Evolutionary conservation across 2,329 filamentous ascomycete species (phyloP).

Genomic region (Beauveria sp.): DNA sequence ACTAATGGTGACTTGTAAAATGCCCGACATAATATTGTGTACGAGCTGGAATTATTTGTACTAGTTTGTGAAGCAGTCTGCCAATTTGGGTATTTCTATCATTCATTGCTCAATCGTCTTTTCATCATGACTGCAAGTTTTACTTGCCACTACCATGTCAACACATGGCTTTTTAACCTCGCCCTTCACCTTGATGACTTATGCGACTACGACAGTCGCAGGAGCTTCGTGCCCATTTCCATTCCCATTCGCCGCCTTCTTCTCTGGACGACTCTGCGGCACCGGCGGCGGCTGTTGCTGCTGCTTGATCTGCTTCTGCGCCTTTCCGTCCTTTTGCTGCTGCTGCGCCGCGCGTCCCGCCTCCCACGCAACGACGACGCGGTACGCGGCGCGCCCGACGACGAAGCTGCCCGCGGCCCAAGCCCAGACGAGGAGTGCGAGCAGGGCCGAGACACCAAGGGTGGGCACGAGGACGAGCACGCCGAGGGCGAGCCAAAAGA

Average conservation of each 20-base stretch:
- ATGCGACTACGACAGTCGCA: neutral
- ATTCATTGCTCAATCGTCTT: neutral
- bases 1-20: neutral
- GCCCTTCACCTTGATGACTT: neutral
- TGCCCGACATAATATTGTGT: no score
- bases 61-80: neutral
- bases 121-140: no score
- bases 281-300: neutral
- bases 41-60: neutral
- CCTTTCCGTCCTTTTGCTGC: neutral
- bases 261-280: slow-evolving; percentile 1
- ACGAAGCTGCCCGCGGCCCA: slow-evolving; percentile 58
- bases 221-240: neutral
- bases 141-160: no score
- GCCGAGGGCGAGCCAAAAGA: slow-evolving; percentile 61
- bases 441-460: slow-evolving; percentile 55
- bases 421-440: slow-evolving; percentile 58
- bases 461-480: slow-evolving; percentile 61
- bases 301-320: neutral
- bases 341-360: neutral
- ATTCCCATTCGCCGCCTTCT: neutral
- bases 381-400: slow-evolving; percentile 39
- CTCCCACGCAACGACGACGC: slow-evolving; percentile 20
- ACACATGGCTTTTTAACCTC: neutral
- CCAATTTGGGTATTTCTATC: neutral